These are phyloP conservation scores for Malassezia restricta DNA, from an alignment of 1,284 basidiomycete species.

Conservation along the genomic window DNA sequence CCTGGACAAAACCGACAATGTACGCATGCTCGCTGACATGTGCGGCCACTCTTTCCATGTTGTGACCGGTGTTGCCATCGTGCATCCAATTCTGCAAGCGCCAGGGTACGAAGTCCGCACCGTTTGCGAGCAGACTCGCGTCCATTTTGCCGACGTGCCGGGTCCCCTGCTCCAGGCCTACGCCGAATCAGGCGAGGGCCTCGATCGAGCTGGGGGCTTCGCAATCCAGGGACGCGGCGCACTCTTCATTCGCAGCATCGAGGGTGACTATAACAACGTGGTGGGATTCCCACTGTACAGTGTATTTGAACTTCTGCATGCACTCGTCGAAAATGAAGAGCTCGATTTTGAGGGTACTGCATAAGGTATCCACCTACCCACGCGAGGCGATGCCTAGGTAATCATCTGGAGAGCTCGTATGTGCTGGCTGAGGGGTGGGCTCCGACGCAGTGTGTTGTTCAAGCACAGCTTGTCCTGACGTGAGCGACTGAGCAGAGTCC, in stretches of 20 bases:
- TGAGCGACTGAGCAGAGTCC: neutral
- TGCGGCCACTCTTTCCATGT: constrained; percentile 49
- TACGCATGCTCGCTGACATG: constrained; percentile 74
- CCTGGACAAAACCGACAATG: constrained; percentile 62
- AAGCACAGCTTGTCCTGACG: neutral
- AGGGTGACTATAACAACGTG: constrained; percentile 84
- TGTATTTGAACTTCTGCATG: constrained; percentile 27
- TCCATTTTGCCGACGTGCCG: constrained; percentile 45
- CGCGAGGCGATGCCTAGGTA: constrained; percentile 7
- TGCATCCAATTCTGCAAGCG: constrained; percentile 67
- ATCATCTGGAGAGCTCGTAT: neutral
- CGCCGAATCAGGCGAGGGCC: constrained; percentile 73
- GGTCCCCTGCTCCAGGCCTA: constrained; percentile 62
- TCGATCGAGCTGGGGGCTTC: constrained; percentile 85
- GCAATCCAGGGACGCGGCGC: constrained; percentile 79
- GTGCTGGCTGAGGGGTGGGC: too few relatives aligned
- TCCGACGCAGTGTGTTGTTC: neutral
- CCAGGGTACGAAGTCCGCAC: constrained; percentile 68
- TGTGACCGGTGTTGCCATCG: constrained; percentile 49
- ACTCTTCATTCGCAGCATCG: constrained; percentile 65
- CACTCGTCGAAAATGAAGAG: constrained; percentile 38
- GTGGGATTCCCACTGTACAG: constrained; percentile 63
- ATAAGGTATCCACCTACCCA: neutral
- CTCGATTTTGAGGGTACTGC: constrained; percentile 26
- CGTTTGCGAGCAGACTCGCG: constrained; percentile 33